phyloP scores from a whole-genome alignment of 148 eudicot genomes.

The Amaranthus hypochondriacus region DNA sequence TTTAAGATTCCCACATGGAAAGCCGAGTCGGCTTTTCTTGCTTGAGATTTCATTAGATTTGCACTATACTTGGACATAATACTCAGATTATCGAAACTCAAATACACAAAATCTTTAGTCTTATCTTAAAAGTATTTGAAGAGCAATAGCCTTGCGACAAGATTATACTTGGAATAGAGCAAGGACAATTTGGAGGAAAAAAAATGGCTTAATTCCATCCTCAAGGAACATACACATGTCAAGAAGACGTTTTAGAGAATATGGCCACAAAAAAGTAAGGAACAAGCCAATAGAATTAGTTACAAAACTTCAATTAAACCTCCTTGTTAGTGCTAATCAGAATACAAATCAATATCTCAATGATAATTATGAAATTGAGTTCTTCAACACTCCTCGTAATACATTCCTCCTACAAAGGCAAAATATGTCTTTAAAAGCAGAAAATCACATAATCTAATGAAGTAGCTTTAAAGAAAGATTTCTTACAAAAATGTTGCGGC shows the following conservation, averaged over 20 bases:
- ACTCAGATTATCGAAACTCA: no score
- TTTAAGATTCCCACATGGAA: no score
- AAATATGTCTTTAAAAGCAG: neutral
- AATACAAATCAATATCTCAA: neutral
- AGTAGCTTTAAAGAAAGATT: slow-evolving; percentile 18
- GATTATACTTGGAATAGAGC: neutral
- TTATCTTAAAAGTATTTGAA: neutral
- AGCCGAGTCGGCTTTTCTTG: no score
- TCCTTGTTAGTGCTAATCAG: neutral
- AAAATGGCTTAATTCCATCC: neutral
- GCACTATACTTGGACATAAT: no score
- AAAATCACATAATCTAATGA: neutral
- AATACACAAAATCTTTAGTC: no score
- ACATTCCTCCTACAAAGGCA: slow-evolving; percentile 13
- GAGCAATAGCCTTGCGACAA: neutral
- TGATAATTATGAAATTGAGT: neutral
- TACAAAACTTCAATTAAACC: neutral
- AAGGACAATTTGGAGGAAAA: neutral
- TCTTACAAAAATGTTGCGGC: slow-evolving; percentile 48
- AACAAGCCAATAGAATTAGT: neutral
- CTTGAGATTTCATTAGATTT: no score
- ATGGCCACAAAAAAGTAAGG: neutral
- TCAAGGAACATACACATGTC: neutral
- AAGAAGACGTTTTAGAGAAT: neutral
- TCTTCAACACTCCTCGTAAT: neutral